Percentiles rank a stretch among this genome's conserved stretches.
Conservation (phyloP, 2,329 filamentous ascomycete species). For the Thelonectria olida region DNA sequence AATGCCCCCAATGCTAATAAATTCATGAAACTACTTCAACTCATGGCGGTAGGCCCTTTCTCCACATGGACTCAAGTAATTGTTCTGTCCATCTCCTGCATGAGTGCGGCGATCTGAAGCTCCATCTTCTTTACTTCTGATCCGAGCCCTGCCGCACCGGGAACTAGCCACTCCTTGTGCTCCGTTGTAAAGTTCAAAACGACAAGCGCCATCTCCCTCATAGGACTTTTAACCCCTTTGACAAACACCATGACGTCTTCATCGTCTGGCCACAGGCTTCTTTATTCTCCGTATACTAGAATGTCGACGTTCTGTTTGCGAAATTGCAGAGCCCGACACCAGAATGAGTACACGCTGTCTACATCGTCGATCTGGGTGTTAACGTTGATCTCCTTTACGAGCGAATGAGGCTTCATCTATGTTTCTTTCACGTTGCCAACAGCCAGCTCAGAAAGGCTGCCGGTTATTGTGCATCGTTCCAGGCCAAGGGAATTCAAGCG, state of each 20-base stretch:
- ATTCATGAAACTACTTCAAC: too few species aligned
- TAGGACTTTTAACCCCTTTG: slow-evolving; percentile 41
- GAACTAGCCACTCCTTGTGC: slow-evolving; percentile 38
- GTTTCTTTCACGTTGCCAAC: slow-evolving; percentile 37
- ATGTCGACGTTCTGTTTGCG: slow-evolving; percentile 43
- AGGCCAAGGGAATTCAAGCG: slow-evolving; percentile 28
- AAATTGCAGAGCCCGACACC: slow-evolving; percentile 42
- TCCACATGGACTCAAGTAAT: too few species aligned
- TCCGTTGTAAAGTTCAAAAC: slow-evolving; percentile 45
- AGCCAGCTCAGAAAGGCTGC: slow-evolving; percentile 47
- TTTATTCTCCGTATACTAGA: slow-evolving; percentile 47
- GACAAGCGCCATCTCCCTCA: slow-evolving; percentile 37
- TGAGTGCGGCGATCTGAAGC: too few species aligned
- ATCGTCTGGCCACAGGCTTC: slow-evolving; percentile 35
- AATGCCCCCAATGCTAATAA: too few species aligned
- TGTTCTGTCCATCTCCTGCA: too few species aligned
- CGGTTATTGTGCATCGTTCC: slow-evolving; percentile 66
- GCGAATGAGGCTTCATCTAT: slow-evolving; percentile 46
- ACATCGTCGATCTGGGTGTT: slow-evolving; percentile 57
- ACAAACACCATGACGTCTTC: slow-evolving; percentile 40
- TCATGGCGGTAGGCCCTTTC: too few species aligned
- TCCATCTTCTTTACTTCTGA: too few species aligned
- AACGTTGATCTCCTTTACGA: slow-evolving; percentile 60
- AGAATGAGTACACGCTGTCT: slow-evolving; percentile 46
- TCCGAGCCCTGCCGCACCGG: slow-evolving; percentile 33